Percentiles rank a stretch among this genome's conserved stretches.
These are phyloP conservation scores for Tagetes erecta DNA, from an alignment of 129 eudicot genomes.

Conservation along the genomic window DNA sequence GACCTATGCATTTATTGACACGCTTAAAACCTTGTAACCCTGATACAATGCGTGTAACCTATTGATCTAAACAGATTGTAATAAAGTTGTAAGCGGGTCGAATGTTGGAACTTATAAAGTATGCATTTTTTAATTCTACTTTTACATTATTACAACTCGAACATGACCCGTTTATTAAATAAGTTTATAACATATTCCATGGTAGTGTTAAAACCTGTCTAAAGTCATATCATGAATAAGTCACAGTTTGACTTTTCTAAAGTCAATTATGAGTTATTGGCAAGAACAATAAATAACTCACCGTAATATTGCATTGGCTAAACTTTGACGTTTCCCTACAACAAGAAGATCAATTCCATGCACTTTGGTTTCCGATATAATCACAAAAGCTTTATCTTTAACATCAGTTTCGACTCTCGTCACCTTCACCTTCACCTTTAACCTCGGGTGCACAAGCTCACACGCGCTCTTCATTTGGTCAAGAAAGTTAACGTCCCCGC, in stretches of 20 bases:
- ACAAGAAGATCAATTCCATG: constrained; percentile 55
- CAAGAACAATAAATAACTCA: constrained; percentile 28
- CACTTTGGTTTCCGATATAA: constrained; percentile 40
- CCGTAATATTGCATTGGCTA: constrained; percentile 58
- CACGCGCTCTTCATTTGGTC: constrained; percentile 58
- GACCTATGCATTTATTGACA: neutral
- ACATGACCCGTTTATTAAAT: no score
- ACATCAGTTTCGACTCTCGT: constrained; percentile 45
- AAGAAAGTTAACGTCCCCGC: constrained; percentile 39
- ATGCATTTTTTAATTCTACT: no score
- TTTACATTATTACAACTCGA: no score
- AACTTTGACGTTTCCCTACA: constrained; percentile 57
- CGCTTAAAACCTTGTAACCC: neutral
- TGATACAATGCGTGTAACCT: neutral
- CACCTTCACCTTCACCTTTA: constrained; percentile 43
- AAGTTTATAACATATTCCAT: no score
- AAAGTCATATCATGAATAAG: neutral
- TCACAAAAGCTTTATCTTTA: constrained; percentile 54
- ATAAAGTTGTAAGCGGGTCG: neutral
- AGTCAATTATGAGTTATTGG: neutral
- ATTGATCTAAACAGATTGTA: neutral
- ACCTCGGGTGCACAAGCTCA: constrained; percentile 39
- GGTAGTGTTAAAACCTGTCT: neutral
- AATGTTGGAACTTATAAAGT: neutral
- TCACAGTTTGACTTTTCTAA: neutral